Conservation (phyloP, 129 eudicot species). For the Pulicaria dysenterica region DNA sequence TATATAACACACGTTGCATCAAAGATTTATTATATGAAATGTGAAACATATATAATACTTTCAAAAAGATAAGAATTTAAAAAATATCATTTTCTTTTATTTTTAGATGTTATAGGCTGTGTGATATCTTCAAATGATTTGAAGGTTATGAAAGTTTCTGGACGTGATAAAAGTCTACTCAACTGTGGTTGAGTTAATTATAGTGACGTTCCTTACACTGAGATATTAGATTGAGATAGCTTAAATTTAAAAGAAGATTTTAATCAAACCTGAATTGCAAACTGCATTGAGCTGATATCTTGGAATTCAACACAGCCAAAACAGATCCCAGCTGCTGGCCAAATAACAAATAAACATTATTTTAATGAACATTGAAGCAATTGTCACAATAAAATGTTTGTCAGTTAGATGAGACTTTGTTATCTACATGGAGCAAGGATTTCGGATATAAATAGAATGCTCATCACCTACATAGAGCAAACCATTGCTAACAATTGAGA, state of each 20-base stretch:
- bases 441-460: constrained; percentile 69
- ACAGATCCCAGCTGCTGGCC: constrained; percentile 47
- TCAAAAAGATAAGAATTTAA: no score
- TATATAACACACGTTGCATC: no score
- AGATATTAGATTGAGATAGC: background rate
- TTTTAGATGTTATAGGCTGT: no score
- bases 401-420: constrained; percentile 49
- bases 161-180: no score
- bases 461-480: constrained; percentile 53
- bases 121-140: no score
- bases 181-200: background rate
- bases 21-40: no score
- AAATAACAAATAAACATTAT: constrained; percentile 17
- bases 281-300: constrained; percentile 62
- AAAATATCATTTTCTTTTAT: no score
- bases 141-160: no score
- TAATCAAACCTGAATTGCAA: constrained; percentile 70
- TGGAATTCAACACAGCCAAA: constrained; percentile 70
- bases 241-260: constrained; percentile 7
- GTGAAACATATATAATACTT: no score
- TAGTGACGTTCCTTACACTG: background rate
- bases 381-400: background rate
- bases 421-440: constrained; percentile 93
- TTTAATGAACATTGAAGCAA: constrained; percentile 18
- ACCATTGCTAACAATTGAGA: constrained; percentile 10